A percentile compares a stretch with the other conserved stretches of the same genome.
Conservation (phyloP, 768 basidiomycete species). For the Myochromella boudieri region DNA sequence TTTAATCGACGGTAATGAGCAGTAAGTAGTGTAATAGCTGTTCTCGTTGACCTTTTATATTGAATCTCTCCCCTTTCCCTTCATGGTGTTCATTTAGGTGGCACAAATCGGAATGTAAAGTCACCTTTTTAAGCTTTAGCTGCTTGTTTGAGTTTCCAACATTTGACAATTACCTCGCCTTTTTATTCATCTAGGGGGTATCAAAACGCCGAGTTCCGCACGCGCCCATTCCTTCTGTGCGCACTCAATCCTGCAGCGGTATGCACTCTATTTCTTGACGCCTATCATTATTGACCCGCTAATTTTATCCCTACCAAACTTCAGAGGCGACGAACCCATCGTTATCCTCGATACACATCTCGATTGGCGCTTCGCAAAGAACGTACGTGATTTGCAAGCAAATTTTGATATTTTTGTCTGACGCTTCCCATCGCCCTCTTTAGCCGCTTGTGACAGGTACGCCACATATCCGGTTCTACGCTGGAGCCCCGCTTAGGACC, state of each 20-base stretch:
- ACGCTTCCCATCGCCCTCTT: background rate
- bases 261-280: constrained; percentile 9
- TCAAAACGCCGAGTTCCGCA: constrained; percentile 38
- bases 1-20: constrained; percentile 80
- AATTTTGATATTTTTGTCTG: background rate
- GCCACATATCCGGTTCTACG: constrained; percentile 84
- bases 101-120: constrained; percentile 86
- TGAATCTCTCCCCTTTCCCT: background rate
- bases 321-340: constrained; percentile 82
- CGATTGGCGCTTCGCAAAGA: constrained; percentile 89
- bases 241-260: constrained; percentile 83
- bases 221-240: constrained; percentile 76
- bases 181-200: constrained; percentile 43
- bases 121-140: too few relatives aligned
- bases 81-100: constrained; percentile 47
- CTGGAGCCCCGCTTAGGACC: constrained; percentile 87
- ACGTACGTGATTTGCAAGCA: constrained; percentile 46
- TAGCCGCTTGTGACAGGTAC: constrained; percentile 71
- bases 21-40: constrained; percentile 49
- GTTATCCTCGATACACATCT: constrained; percentile 74
- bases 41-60: background rate
- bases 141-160: constrained; percentile 2
- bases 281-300: background rate
- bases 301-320: too few relatives aligned
- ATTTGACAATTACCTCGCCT: constrained; percentile 7